Evolutionary conservation across 352 stramenopile species (phyloP).

Genomic region (Phytophthora cactorum): DNA sequence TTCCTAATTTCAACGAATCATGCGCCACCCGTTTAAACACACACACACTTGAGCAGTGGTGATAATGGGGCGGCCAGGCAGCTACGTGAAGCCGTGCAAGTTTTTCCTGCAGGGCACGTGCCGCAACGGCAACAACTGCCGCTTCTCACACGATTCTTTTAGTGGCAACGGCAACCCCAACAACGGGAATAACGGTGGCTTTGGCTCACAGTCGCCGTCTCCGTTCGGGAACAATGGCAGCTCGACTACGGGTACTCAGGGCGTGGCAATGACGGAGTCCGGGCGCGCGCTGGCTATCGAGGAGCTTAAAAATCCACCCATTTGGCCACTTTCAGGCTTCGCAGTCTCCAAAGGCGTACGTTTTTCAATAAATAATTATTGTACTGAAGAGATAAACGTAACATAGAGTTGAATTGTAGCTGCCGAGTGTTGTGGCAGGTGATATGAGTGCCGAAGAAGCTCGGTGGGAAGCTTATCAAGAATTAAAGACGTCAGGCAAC

Average conservation of each 20-base stretch:
- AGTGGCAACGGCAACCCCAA: slow-evolving; percentile 24
- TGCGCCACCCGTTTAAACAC: neutral
- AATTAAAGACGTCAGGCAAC: slow-evolving; percentile 55
- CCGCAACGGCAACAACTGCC: slow-evolving; percentile 73
- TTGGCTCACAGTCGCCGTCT: slow-evolving; percentile 18
- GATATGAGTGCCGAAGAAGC: slow-evolving; percentile 72
- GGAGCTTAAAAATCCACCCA: slow-evolving; percentile 56
- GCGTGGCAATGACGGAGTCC: slow-evolving; percentile 50
- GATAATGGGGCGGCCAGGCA: slow-evolving; percentile 24
- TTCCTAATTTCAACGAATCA: neutral
- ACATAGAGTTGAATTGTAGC: slow-evolving; percentile 26
- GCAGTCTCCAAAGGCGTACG: slow-evolving; percentile 66
- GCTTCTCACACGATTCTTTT: slow-evolving; percentile 59
- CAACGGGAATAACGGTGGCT: slow-evolving; percentile 18
- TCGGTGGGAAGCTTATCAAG: slow-evolving; percentile 65
- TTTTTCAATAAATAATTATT: slow-evolving; percentile 6
- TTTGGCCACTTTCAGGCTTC: slow-evolving; percentile 75
- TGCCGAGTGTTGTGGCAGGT: slow-evolving; percentile 61
- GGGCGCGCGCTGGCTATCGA: slow-evolving; percentile 57
- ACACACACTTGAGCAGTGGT: neutral
- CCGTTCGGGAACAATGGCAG: slow-evolving; percentile 26
- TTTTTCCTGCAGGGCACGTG: slow-evolving; percentile 78
- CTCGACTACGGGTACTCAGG: slow-evolving; percentile 4
- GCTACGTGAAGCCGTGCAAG: slow-evolving; percentile 53
- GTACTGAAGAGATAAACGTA: neutral